These are phyloP conservation scores for Xanthoceras sorbifolium DNA, from an alignment of 345 rosid species.

Conservation along the genomic window DNA sequence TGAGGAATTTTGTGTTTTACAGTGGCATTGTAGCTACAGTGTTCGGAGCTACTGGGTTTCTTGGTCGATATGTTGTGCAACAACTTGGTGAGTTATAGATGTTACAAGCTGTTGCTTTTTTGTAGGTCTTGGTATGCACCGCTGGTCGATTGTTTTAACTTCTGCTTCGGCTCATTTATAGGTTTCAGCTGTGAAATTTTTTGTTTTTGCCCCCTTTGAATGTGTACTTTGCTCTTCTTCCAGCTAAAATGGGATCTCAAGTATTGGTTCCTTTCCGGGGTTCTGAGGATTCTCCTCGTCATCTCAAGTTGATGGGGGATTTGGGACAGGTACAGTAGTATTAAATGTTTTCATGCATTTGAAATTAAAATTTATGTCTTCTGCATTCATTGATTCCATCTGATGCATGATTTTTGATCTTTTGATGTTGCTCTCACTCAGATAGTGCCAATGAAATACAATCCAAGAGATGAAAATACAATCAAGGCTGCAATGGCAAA, in stretches of 20 bases:
- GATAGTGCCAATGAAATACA: constrained; percentile 93
- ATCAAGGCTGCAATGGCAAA: constrained; percentile 98
- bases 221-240: constrained; percentile 15
- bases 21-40: constrained; percentile 97
- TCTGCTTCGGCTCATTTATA: not conserved
- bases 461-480: constrained; percentile 90
- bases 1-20: constrained; percentile 18
- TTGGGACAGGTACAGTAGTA: constrained; percentile 76
- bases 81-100: constrained; percentile 81
- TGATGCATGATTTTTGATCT: not conserved
- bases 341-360: not conserved
- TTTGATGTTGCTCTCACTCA: constrained; percentile 33
- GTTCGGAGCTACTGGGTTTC: constrained; percentile 97
- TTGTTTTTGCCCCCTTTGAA: not conserved
- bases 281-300: constrained; percentile 87
- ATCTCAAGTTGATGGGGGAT: constrained; percentile 99
- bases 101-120: not conserved
- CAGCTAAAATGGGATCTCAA: constrained; percentile 97
- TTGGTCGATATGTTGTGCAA: constrained; percentile 98
- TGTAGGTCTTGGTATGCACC: not conserved
- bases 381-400: not conserved
- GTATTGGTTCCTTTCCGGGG: constrained; percentile 97
- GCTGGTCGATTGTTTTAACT: not conserved
- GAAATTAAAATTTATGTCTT: not conserved
- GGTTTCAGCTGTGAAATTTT: not conserved